A percentile compares a stretch with the other conserved stretches of the same genome.
phyloP scores from a whole-genome alignment of 2,329 filamentous ascomycete genomes.

The Hymenoscyphus scutula region DNA sequence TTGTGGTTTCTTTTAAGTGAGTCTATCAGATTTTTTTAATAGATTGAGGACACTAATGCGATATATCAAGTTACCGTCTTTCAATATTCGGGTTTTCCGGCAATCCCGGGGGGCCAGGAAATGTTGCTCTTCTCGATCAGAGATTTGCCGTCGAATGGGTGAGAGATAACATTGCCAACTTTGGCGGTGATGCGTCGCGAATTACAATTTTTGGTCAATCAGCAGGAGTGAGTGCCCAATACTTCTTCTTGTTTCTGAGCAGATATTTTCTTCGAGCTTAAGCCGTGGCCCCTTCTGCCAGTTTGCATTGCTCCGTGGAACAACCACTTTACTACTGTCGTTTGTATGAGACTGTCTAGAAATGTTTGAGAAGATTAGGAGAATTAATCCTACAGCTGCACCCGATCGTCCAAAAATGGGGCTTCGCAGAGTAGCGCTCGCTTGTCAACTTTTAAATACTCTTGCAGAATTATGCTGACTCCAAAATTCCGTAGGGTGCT shows the following conservation, averaged over 20 bases:
- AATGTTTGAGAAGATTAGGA: too few species aligned
- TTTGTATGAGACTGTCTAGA: too few species aligned
- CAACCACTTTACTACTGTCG: too few species aligned
- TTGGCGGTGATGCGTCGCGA: constrained; percentile 57
- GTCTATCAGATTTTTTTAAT: constrained; percentile 14
- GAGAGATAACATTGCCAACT: constrained; percentile 53
- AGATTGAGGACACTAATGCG: constrained; percentile 22
- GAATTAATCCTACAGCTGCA: too few species aligned
- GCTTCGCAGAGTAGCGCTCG: too few species aligned
- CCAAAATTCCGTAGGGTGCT: constrained; percentile 40
- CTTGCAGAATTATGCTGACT: too few species aligned
- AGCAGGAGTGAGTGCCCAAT: constrained; percentile 39
- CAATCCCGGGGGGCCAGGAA: constrained; percentile 37
- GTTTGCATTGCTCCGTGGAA: too few species aligned
- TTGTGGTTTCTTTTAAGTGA: constrained; percentile 49
- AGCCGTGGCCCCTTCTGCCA: too few species aligned
- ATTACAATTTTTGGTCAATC: constrained; percentile 56
- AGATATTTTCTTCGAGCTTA: too few species aligned
- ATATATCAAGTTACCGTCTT: constrained; percentile 38
- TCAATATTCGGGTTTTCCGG: constrained; percentile 42
- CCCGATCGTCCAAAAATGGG: too few species aligned
- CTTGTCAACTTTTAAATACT: too few species aligned
- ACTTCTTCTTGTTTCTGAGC: too few species aligned
- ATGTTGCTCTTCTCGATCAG: constrained; percentile 64
- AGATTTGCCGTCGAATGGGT: constrained; percentile 59